Percentiles rank a stretch among this genome's conserved stretches.
These are phyloP conservation scores for Metarhizium humberi DNA, from an alignment of 2,329 filamentous ascomycete species.

Conservation along the genomic window DNA sequence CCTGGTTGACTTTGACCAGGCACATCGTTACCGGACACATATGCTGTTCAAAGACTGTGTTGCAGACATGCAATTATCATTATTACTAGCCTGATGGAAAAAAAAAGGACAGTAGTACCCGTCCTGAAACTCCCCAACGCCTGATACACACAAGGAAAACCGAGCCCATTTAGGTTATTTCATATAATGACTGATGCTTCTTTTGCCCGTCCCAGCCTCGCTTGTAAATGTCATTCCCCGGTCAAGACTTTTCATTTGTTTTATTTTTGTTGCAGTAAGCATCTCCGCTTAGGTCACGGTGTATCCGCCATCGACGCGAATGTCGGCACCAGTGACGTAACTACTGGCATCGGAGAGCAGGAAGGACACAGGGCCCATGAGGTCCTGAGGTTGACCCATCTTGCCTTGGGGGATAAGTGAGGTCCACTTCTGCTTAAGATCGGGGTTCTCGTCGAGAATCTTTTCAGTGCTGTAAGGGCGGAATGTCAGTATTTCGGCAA, in stretches of 20 bases:
- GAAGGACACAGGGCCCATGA: constrained; percentile 90
- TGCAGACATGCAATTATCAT: neutral
- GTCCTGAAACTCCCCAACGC: neutral
- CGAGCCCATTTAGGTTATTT: neutral
- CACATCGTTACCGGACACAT: neutral
- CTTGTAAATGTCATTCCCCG: neutral
- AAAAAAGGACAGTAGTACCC: neutral
- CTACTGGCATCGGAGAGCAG: constrained; percentile 68
- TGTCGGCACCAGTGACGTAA: constrained; percentile 65
- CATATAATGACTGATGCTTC: neutral
- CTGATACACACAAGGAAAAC: neutral
- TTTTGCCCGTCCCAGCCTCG: neutral
- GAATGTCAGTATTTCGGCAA: neutral
- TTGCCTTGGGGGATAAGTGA: constrained; percentile 86
- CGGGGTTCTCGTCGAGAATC: constrained; percentile 88
- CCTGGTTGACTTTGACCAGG: too few species aligned
- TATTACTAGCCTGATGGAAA: neutral
- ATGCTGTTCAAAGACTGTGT: too few species aligned
- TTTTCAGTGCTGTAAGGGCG: constrained; percentile 62
- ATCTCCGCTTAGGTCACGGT: constrained; percentile 54
- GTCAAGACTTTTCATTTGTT: neutral
- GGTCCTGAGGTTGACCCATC: constrained; percentile 84
- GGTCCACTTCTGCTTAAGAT: constrained; percentile 83
- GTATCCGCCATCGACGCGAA: constrained; percentile 82
- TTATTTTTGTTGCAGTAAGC: neutral